Evolutionary conservation across 2,329 filamentous ascomycete genomes (phyloP), one percentile per base, ranked within the genome.

Genomic region (Rhinocladiella similis): DNA sequence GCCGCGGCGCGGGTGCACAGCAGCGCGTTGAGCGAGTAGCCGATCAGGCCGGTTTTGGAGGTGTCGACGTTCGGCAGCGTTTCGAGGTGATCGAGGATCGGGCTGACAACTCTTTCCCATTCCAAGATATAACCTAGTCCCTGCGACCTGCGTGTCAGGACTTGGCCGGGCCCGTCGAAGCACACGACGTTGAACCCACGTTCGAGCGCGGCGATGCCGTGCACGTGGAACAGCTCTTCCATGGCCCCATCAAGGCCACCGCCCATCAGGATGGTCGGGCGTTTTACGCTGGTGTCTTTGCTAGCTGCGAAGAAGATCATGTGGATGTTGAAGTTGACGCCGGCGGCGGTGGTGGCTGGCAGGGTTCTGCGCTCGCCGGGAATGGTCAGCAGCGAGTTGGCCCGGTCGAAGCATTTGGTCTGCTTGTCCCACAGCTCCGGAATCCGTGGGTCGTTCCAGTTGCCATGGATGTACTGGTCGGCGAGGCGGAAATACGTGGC

Each of bases 151-250:
- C 73, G 71, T 1, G 75, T 71, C 0, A 67, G 72, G 2, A 70
- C 69, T 59, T 80, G 77, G 0, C 77, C 77, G 0, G 77, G 77
- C 0, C 77, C 78, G 45, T 80, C 77, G 58, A 76, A 80, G 0
- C 73, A 73, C 9, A 79, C 68, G 27, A 70, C 68, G 50, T 80
- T 77, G 62, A 68, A 76, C 1, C 77, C 77, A 1, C 76, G 70
- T 18, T 70, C 68, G 1, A 77, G 56, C 0, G 70, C 71, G 0
- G 71, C 59, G 12, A 65, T 62, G 9, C 69, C 75, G 19, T 71
- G 63, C 2, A 64, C 46, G 51, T 79, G 76, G 52, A 73, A 73
- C 16, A 72, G 66, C 12, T 79, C 77, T 51, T 79, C 77, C 60
- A 77, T 75, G 0, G 71, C 60, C 3, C 68, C 74, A 54, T 80